Conservation (phyloP, 305 asterid species). For the Vinca major region DNA sequence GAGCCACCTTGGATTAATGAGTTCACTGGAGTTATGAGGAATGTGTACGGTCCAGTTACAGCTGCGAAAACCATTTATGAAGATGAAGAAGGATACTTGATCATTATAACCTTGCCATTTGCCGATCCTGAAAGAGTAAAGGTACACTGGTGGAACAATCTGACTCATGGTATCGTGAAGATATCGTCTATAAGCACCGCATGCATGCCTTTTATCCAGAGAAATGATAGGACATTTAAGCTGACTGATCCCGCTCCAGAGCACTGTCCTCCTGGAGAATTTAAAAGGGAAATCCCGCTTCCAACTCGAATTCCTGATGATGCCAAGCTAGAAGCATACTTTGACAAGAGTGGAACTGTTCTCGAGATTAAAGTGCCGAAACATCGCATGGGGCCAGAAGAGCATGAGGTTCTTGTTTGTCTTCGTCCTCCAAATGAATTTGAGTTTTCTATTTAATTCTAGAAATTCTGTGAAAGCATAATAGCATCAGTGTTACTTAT, state of each 20-base stretch:
- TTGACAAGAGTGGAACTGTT: conserved; percentile 20
- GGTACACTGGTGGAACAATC: conserved; percentile 28
- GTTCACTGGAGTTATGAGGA: conserved; percentile 18
- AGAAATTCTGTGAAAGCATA: neutral
- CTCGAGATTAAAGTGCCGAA: conserved; percentile 27
- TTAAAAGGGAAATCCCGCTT: conserved; percentile 24
- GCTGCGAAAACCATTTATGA: conserved; percentile 28
- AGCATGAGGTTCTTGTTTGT: conserved; percentile 28
- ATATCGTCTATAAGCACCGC: conserved; percentile 20
- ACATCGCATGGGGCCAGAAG: conserved; percentile 21
- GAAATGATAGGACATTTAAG: conserved; percentile 22
- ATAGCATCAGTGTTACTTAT: neutral
- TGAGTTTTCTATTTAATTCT: neutral
- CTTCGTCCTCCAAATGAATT: conserved; percentile 23
- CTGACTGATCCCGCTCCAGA: conserved; percentile 23
- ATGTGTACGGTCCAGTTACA: conserved; percentile 23
- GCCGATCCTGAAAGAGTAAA: conserved; percentile 22
- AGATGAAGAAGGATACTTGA: conserved; percentile 25
- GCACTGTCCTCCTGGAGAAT: conserved; percentile 30
- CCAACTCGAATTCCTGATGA: conserved; percentile 22
- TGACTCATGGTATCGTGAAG: conserved; percentile 22
- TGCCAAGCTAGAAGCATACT: conserved; percentile 27
- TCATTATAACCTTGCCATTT: conserved; percentile 22
- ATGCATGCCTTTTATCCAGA: conserved; percentile 18
- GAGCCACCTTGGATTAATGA: conserved; percentile 24